Percentiles rank a stretch among this genome's conserved stretches.
phyloP scores from a whole-genome alignment of 805 yeast genomes.

The Kodamaea sagamina region DNA sequence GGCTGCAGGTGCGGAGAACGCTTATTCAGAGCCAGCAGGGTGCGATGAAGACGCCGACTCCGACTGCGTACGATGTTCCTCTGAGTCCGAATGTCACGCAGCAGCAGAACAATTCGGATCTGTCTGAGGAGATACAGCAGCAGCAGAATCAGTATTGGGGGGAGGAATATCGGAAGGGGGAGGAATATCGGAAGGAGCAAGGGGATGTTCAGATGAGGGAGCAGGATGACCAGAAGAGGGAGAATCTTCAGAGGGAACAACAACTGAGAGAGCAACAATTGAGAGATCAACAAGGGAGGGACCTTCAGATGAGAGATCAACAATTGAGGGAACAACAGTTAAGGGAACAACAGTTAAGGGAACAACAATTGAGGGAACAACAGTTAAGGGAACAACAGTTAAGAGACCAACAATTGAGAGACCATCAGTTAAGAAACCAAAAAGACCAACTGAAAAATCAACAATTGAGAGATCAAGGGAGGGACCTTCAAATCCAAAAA shows the following conservation, averaged over 20 bases:
- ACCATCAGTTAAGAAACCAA: not conserved
- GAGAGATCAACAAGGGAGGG: slow-evolving; percentile 6
- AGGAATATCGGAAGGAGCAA: no score
- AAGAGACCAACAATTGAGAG: slow-evolving; percentile 4
- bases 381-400: slow-evolving; percentile 1
- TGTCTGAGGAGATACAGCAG: slow-evolving; percentile 29
- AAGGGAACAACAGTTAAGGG: slow-evolving; percentile 1
- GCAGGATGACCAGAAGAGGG: not conserved
- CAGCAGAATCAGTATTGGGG: slow-evolving; percentile 1
- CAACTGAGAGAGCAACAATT: not conserved
- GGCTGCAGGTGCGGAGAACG: slow-evolving; percentile 19
- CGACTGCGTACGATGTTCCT: slow-evolving; percentile 43
- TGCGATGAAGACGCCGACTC: slow-evolving; percentile 40
- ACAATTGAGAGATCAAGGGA: not conserved
- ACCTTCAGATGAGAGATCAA: slow-evolving; percentile 4
- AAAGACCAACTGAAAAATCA: not conserved
- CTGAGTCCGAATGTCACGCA: slow-evolving; percentile 38
- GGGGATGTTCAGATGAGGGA: not conserved
- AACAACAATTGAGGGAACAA: slow-evolving; percentile 2
- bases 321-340: slow-evolving; percentile 3
- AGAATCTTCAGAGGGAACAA: not conserved
- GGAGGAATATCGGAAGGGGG: not conserved
- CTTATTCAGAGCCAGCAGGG: slow-evolving; percentile 14
- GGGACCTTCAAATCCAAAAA: no score
- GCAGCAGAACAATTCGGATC: slow-evolving; percentile 37